Percentiles rank a stretch among this genome's conserved stretches.
These are phyloP conservation scores for Phytophthora agathidicida DNA, from an alignment of 352 stramenopile genomes.

Conservation along the genomic window DNA sequence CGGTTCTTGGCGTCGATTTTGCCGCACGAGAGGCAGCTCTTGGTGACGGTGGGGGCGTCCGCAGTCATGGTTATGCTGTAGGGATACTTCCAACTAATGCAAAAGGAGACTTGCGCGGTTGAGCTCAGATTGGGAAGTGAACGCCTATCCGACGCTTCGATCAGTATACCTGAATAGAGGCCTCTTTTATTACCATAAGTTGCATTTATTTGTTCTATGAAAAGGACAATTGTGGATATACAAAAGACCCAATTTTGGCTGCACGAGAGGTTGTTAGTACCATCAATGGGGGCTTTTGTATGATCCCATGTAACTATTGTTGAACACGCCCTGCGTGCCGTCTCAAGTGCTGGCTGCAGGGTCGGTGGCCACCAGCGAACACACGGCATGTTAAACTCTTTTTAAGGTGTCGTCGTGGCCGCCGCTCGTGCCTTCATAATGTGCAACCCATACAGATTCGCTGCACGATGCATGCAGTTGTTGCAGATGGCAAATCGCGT, in stretches of 20 bases:
- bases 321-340: slow-evolving; percentile 13
- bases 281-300: background rate
- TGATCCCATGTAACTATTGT: too few relatives aligned
- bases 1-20: slow-evolving; percentile 59
- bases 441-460: too few relatives aligned
- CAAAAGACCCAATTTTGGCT: background rate
- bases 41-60: background rate
- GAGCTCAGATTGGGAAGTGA: slow-evolving; percentile 36
- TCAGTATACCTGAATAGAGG: slow-evolving; percentile 18
- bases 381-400: background rate
- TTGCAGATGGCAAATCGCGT: slow-evolving; percentile 13
- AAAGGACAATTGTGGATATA: background rate
- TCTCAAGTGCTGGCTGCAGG: background rate
- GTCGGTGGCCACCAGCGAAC: background rate
- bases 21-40: slow-evolving; percentile 56
- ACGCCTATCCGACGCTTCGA: slow-evolving; percentile 12
- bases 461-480: too few relatives aligned
- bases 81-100: background rate
- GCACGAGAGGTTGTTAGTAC: background rate
- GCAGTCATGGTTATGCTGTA: slow-evolving; percentile 9
- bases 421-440: background rate
- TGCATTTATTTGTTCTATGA: too few relatives aligned
- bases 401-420: slow-evolving; percentile 3
- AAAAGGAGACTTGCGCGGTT: slow-evolving; percentile 1
- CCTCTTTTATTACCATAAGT: background rate